These are phyloP conservation scores for Marasmius fiardii DNA, from an alignment of 1,284 basidiomycete genomes.

Conservation along the genomic window DNA sequence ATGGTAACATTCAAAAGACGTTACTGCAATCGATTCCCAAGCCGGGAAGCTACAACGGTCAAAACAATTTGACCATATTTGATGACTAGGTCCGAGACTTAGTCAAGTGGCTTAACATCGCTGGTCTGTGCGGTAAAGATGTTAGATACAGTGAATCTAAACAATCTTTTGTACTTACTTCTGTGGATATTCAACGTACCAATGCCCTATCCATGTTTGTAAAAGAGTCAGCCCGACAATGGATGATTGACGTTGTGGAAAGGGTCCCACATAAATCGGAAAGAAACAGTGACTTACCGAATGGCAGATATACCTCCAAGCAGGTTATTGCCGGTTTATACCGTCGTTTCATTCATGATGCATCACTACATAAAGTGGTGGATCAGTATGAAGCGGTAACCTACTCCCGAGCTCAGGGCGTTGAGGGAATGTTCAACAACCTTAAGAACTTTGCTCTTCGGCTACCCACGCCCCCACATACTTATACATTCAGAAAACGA, in stretches of 20 bases:
- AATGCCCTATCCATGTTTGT: slow-evolving; percentile 3
- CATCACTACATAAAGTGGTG: no score
- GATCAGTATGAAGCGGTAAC: no score
- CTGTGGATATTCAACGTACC: slow-evolving; percentile 4
- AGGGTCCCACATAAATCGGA: slow-evolving; percentile 2
- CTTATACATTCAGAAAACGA: slow-evolving; percentile 10
- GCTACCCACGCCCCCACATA: slow-evolving; percentile 9
- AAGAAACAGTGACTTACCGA: background rate
- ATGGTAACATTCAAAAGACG: slow-evolving; percentile 7
- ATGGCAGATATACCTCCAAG: slow-evolving; percentile 4
- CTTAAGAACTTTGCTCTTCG: slow-evolving; percentile 1
- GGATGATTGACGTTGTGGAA: slow-evolving; percentile 7
- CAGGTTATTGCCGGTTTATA: slow-evolving; percentile 10
- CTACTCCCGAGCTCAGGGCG: slow-evolving; percentile 1
- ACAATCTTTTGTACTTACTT: background rate
- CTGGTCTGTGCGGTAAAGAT: slow-evolving; percentile 3
- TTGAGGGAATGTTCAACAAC: slow-evolving; percentile 5
- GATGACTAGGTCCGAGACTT: no score
- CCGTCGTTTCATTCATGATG: no score
- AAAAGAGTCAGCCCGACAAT: background rate
- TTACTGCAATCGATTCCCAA: slow-evolving; percentile 5
- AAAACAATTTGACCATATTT: slow-evolving; percentile 1
- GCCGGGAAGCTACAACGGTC: slow-evolving; percentile 6
- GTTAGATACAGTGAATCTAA: background rate
- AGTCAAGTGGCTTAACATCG: no score